phyloP scores from a whole-genome alignment of 2,329 filamentous ascomycete genomes.

The Lizonia empirigonia region DNA sequence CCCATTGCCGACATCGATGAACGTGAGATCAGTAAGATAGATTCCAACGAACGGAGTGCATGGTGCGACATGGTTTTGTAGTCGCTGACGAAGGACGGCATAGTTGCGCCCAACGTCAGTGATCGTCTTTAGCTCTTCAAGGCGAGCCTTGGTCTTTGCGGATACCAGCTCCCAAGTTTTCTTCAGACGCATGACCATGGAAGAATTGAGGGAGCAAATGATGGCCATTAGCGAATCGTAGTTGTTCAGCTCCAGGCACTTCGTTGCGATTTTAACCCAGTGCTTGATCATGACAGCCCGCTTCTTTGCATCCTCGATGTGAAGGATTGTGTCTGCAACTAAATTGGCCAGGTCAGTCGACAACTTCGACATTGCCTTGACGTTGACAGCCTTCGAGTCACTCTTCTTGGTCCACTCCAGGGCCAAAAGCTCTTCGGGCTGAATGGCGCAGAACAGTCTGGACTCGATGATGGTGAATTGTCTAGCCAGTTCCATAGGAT shows the following conservation, averaged over 20 bases:
- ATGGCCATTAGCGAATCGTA: conserved; percentile 98
- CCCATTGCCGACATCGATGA: conserved; percentile 92
- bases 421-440: conserved; percentile 87
- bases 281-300: conserved; percentile 90
- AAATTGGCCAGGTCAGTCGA: conserved; percentile 92
- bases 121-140: conserved; percentile 80
- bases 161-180: conserved; percentile 92
- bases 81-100: conserved; percentile 78
- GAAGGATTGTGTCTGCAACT: conserved; percentile 89
- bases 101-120: conserved; percentile 93
- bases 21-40: conserved; percentile 94
- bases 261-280: conserved; percentile 93
- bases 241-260: conserved; percentile 88
- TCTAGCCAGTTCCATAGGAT: conserved; percentile 85
- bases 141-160: conserved; percentile 76
- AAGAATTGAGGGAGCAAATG: conserved; percentile 90
- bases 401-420: conserved; percentile 94
- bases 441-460: conserved; percentile 85
- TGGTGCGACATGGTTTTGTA: conserved; percentile 85
- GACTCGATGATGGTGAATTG: conserved; percentile 94
- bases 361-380: conserved; percentile 89
- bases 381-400: conserved; percentile 79
- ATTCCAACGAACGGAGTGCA: conserved; percentile 96
- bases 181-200: conserved; percentile 84
- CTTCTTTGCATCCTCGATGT: conserved; percentile 89